These are phyloP conservation scores for Tricholoma terreum DNA, from an alignment of 768 basidiomycete genomes.

Conservation along the genomic window DNA sequence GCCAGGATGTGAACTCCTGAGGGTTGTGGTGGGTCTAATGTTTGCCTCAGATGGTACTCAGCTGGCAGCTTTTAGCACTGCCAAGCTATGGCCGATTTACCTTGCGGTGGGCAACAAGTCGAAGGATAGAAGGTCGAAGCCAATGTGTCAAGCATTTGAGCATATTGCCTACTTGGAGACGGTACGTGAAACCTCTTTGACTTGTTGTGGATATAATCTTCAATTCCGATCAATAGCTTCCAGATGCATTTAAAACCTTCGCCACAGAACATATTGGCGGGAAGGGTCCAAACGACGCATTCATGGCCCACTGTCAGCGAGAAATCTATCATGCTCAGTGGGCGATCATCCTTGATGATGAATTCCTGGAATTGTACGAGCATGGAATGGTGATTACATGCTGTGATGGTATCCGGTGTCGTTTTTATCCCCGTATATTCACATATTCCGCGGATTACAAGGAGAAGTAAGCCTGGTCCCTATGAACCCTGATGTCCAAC, in stretches of 20 bases:
- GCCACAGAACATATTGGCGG: neutral
- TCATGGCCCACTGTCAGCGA: no score
- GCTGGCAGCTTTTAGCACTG: no score
- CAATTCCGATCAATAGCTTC: neutral
- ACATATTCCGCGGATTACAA: no score
- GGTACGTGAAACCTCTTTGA: no score
- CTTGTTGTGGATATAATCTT: neutral
- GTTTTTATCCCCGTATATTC: no score
- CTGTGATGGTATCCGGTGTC: no score
- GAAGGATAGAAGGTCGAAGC: no score
- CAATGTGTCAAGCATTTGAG: constrained; percentile 14
- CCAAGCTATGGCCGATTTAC: no score
- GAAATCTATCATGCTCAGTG: constrained; percentile 24
- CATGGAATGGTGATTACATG: constrained; percentile 25
- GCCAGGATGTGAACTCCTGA: constrained; percentile 10
- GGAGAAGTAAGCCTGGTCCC: constrained; percentile 19
- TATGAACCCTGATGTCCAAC: neutral
- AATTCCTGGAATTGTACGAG: no score
- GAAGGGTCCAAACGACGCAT: neutral
- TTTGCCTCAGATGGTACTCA: no score
- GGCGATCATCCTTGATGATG: constrained; percentile 18
- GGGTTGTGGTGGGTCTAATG: constrained; percentile 16
- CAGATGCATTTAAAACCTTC: no score
- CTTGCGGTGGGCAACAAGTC: no score
- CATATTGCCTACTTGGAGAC: constrained; percentile 26